Evolutionary conservation across 352 stramenopile species (phyloP).

Genomic region (Phytophthora idaei): DNA sequence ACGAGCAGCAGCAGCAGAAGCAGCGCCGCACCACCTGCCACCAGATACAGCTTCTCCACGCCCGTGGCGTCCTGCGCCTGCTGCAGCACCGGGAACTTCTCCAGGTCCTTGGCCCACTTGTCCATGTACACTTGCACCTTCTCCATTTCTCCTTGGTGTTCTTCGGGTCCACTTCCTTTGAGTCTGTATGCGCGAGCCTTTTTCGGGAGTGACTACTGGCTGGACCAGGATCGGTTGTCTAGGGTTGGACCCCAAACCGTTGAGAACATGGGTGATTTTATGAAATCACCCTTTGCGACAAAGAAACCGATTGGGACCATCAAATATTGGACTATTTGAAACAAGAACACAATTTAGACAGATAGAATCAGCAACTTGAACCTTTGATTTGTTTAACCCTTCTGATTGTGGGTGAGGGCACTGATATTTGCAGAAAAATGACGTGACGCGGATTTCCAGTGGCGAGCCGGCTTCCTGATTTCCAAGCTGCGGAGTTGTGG

Average conservation of each 20-base stretch:
- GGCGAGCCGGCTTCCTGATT: background rate
- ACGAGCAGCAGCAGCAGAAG: conserved; percentile 83
- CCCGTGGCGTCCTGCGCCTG: conserved; percentile 81
- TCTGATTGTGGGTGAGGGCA: background rate
- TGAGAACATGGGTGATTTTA: conserved; percentile 1
- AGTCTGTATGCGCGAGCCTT: conserved; percentile 9
- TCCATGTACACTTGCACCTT: conserved; percentile 85
- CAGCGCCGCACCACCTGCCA: conserved; percentile 59
- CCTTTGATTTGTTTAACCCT: background rate
- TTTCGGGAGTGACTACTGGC: conserved; percentile 28
- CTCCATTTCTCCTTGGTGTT: conserved; percentile 50
- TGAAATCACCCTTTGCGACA: background rate
- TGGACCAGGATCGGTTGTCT: conserved; percentile 16
- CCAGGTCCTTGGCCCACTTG: conserved; percentile 88
- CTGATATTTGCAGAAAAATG: conserved; percentile 12
- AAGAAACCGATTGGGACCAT: background rate
- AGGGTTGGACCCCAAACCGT: conserved; percentile 6
- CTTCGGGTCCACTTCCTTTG: conserved; percentile 7
- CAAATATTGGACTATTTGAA: background rate
- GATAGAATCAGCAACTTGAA: background rate
- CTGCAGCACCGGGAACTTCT: conserved; percentile 82
- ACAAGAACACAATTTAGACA: background rate
- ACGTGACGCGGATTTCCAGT: background rate
- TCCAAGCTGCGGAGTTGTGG: conserved; percentile 10
- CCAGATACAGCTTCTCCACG: conserved; percentile 91